phyloP scores from a whole-genome alignment of 2,329 filamentous ascomycete species.

The Bertia moriformis region DNA sequence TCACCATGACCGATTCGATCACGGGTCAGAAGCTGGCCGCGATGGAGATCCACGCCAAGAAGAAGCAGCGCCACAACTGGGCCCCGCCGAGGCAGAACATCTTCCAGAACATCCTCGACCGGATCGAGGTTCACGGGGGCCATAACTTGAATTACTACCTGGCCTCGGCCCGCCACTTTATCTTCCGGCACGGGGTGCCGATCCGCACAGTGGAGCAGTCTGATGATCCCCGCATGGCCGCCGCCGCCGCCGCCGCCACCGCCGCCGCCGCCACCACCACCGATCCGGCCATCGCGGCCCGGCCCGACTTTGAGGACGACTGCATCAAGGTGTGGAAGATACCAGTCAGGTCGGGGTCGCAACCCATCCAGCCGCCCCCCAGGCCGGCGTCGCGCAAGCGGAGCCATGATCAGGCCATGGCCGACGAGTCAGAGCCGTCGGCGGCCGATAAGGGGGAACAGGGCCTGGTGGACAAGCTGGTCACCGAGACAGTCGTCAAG shows the following conservation, averaged over 20 bases:
- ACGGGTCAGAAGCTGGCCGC: slow-evolving; percentile 27
- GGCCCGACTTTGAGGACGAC: slow-evolving; percentile 63
- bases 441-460: slow-evolving; percentile 3
- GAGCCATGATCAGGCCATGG: slow-evolving; percentile 32
- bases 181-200: slow-evolving; percentile 72
- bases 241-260: no score
- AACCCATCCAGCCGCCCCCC: slow-evolving; percentile 3
- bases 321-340: slow-evolving; percentile 78
- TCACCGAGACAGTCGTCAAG: slow-evolving; percentile 48
- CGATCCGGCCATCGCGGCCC: slow-evolving; percentile 37
- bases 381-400: slow-evolving; percentile 22
- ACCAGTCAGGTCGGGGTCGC: slow-evolving; percentile 26
- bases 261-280: no score
- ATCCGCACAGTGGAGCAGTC: slow-evolving; percentile 57
- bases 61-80: slow-evolving; percentile 19
- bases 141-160: slow-evolving; percentile 68
- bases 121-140: slow-evolving; percentile 60
- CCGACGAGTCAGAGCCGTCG: slow-evolving; percentile 10
- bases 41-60: slow-evolving; percentile 21
- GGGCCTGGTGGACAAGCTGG: slow-evolving; percentile 20
- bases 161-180: slow-evolving; percentile 70
- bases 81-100: slow-evolving; percentile 4
- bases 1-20: slow-evolving; percentile 64
- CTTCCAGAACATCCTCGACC: slow-evolving; percentile 9
- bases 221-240: slow-evolving; percentile 19